phyloP scores from a whole-genome alignment of 2,329 filamentous ascomycete species.

The Curvularia sp. region DNA sequence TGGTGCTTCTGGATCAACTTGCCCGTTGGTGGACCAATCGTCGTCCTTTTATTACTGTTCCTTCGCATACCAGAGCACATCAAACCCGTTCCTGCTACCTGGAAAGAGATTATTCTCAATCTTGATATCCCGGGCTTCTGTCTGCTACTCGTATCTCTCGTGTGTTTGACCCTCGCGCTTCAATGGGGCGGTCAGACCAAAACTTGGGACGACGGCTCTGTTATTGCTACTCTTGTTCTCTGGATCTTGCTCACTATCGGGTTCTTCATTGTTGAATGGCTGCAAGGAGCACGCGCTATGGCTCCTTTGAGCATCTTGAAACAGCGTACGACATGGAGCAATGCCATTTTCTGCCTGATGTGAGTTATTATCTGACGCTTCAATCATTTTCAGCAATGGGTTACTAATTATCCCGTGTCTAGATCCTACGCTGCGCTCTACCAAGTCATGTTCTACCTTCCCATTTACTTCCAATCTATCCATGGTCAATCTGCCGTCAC shows the following conservation, averaged over 20 bases:
- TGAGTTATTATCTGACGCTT: too few species aligned
- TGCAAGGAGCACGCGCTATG: too few species aligned
- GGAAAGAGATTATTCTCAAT: not conserved
- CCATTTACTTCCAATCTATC: not conserved
- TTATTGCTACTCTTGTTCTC: not conserved
- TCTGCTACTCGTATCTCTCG: not conserved
- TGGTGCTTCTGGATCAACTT: too few species aligned
- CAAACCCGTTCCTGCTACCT: not conserved
- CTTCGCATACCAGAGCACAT: slow-evolving; percentile 33
- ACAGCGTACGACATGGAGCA: too few species aligned
- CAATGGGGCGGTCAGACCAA: not conserved
- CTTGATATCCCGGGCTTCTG: not conserved
- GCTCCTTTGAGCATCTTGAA: too few species aligned
- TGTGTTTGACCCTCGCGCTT: not conserved
- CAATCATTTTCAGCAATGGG: too few species aligned
- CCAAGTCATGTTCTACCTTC: too few species aligned
- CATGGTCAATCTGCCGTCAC: not conserved
- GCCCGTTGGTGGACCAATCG: too few species aligned
- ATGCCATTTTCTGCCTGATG: too few species aligned
- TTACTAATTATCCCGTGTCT: too few species aligned
- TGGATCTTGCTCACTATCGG: not conserved
- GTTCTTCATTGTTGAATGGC: too few species aligned
- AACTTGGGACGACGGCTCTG: not conserved
- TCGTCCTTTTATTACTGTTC: slow-evolving; percentile 19
- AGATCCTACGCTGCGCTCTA: too few species aligned